Base-by-base conservation (phyloP, 1,284 basidiomycete genomes). In the Gymnopus androsaceus region DNA sequence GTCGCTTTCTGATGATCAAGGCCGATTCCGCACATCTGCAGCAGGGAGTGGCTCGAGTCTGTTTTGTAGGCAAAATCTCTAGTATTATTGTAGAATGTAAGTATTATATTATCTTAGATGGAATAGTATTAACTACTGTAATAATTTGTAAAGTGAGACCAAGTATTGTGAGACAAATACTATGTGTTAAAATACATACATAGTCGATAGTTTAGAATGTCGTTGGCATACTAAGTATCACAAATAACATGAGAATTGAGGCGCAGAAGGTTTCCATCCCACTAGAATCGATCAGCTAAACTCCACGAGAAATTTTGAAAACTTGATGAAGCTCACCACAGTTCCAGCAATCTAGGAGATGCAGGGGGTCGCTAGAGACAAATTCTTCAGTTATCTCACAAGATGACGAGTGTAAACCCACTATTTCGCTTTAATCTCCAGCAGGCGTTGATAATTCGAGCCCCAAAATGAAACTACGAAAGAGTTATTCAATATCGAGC, bases 361-460 rank as follows among this genome's bases (percentile, higher is more conserved):
- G 54, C n/a, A 48, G 31, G 14, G 56, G 54, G 36, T 62, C 59
- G 37, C 59, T 62, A 30, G 31, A 36, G 21, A 33, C 12, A 15
- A 21, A 42, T 6, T 14, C 14, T 27, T 31, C 38, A 33, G n/a
- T 27, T 11, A 21, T 42, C 37, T 9, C 8, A 28, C 4, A 46
- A n/a, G 33, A 44, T 36, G 30, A 37, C 17, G 15, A 45, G 4
- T 23, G 3, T 3, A 14, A 11, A 49, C 58, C 41, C n/a, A 60
- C 58, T 62, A 59, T 48, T 67, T 66, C 19, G 60, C 41, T 55
- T 68, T 68, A 23, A 67, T 62, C 25, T 54, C 37, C 19, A 65
- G 44, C 3, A 68, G 49, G 6, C 45, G 37, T 9, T 56, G 27
- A 52, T 68, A 67, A 42, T 68, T 63, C n/a, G 57, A 42, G 6